These are phyloP conservation scores for Globisporangium iwayamae DNA, from an alignment of 352 stramenopile species.

Conservation along the genomic window DNA sequence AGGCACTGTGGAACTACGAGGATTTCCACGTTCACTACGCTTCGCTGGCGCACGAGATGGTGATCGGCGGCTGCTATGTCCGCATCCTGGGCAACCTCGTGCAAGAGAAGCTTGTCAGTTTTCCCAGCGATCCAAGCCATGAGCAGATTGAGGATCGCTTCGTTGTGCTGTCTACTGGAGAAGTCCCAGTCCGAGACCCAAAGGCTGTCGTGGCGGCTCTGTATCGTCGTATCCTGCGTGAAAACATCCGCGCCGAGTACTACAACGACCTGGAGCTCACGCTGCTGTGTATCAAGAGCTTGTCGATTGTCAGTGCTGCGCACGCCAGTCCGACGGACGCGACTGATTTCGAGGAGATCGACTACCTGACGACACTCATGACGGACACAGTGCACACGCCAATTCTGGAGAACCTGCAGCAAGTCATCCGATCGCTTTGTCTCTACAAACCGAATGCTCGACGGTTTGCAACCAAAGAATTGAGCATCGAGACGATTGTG, in stretches of 20 bases:
- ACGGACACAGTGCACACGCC: constrained; percentile 54
- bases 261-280: constrained; percentile 60
- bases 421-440: constrained; percentile 55
- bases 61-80: constrained; percentile 91
- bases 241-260: constrained; percentile 71
- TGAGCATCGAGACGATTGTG: constrained; percentile 44
- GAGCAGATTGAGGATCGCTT: constrained; percentile 46
- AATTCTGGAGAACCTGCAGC: constrained; percentile 52
- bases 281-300: constrained; percentile 55
- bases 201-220: constrained; percentile 47
- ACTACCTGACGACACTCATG: constrained; percentile 63
- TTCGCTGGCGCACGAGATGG: constrained; percentile 82
- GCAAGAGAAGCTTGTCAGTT: constrained; percentile 33
- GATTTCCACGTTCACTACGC: constrained; percentile 92
- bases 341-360: constrained; percentile 65
- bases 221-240: constrained; percentile 72
- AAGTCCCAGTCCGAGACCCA: constrained; percentile 55
- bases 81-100: constrained; percentile 48
- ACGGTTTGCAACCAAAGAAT: constrained; percentile 37
- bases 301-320: constrained; percentile 58
- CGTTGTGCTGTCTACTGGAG: constrained; percentile 36
- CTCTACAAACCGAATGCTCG: constrained; percentile 49
- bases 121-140: constrained; percentile 33
- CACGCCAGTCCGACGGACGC: constrained; percentile 32
- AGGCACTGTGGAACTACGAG: constrained; percentile 95